Conservation (phyloP, 2,329 filamentous ascomycete species). For the Fusarium gaditjirri region DNA sequence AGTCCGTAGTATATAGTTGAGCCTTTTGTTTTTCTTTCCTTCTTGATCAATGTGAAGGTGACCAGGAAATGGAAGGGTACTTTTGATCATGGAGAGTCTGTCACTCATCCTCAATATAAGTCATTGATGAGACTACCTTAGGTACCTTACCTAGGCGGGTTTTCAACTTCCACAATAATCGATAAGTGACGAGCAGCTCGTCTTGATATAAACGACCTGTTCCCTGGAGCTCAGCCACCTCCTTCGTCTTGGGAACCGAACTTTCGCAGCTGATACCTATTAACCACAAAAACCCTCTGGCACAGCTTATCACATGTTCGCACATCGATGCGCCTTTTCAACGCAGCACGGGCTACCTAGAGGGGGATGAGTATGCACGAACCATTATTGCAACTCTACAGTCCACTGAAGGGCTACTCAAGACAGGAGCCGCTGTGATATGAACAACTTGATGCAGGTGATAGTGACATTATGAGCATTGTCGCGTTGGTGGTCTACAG, state of each 20-base stretch:
- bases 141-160: background rate
- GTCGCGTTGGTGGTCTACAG: background rate
- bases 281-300: background rate
- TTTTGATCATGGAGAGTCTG: background rate
- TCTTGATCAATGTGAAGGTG: background rate
- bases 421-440: slow-evolving; percentile 20
- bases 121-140: background rate
- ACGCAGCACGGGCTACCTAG: background rate
- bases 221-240: background rate
- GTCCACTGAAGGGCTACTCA: slow-evolving; percentile 2
- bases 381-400: slow-evolving; percentile 3
- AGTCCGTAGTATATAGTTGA: background rate
- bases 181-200: background rate
- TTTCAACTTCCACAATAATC: background rate
- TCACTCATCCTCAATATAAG: background rate
- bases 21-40: background rate
- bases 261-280: background rate
- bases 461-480: slow-evolving; percentile 13
- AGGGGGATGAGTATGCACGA: background rate
- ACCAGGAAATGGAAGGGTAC: background rate
- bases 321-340: slow-evolving; percentile 15
- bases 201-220: background rate
- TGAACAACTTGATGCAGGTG: slow-evolving; percentile 21
- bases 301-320: slow-evolving; percentile 27
- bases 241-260: background rate